phyloP scores from a whole-genome alignment of 805 yeast genomes.

The Barnettozyma californica region DNA sequence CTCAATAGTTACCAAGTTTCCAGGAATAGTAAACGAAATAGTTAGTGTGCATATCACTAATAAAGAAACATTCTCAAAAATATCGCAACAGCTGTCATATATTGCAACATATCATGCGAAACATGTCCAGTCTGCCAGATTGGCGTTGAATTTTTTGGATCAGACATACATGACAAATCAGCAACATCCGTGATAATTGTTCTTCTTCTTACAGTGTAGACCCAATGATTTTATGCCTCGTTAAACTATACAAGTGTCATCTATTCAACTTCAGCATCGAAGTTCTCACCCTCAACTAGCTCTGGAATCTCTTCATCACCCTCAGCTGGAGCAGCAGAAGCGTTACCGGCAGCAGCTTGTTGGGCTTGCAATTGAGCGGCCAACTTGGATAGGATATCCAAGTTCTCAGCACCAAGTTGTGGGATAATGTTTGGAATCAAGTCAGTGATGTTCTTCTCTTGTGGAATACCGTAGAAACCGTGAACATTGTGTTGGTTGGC shows the following conservation, averaged over 20 bases:
- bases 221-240: neutral
- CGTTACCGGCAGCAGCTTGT: conserved; percentile 41
- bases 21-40: no score
- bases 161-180: no score
- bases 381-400: conserved; percentile 80
- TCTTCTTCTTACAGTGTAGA: neutral
- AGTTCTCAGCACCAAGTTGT: conserved; percentile 94
- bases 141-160: no score
- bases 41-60: no score
- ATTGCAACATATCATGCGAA: no score
- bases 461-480: conserved; percentile 92
- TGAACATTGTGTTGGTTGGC: conserved; percentile 87
- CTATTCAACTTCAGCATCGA: conserved; percentile 41
- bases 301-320: conserved; percentile 56
- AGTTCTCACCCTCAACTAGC: conserved; percentile 80
- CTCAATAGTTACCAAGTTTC: no score
- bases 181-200: no score
- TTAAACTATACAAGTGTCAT: neutral
- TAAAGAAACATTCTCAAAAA: no score
- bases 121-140: no score
- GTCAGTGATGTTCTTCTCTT: conserved; percentile 87
- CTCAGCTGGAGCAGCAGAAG: conserved; percentile 41
- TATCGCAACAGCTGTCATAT: no score
- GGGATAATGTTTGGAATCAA: conserved; percentile 92
- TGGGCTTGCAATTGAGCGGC: conserved; percentile 81